Evolutionary conservation across 495 filamentous ascomycete species (phyloP), one percentile per base, ranked within the genome.

Genomic region (Talaromyces stipitatus): DNA sequence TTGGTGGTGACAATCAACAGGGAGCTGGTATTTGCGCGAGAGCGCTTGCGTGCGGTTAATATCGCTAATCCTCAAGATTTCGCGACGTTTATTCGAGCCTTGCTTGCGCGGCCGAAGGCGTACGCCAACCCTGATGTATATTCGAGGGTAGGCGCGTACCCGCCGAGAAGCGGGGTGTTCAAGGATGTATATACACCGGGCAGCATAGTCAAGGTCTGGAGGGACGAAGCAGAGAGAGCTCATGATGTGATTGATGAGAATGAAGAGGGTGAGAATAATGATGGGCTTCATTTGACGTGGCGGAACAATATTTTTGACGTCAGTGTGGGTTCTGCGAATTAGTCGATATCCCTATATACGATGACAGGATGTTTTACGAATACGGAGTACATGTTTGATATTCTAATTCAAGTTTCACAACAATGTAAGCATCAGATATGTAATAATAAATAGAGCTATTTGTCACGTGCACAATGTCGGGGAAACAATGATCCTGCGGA

Each of bases 291-390:
- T 14, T 57, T 62, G 46, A 75, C 69, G 1, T 96, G 92, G 92
- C 75, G 88, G 41, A 96, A 96, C 70, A 84, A 81, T 36, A 84
- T 96, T 16, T 96, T 97, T 69, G 84, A 94, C 69, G 80, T 91
- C 12, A 55, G 45, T 16, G 53, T 41, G 14, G 38, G 9, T 14
- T 38, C 29, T 52, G 52, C 29, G 11, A 54, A 54, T 8, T 26
- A 24, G 22, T n/a, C n/a, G n/a, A n/a, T n/a, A n/a, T n/a, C n/a
- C n/a, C n/a, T n/a, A n/a, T n/a, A n/a, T n/a, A n/a, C n/a, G n/a
- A n/a, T n/a, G n/a, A n/a, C n/a, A n/a, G n/a, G n/a, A n/a, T n/a
- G 29, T 36, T 36, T 14, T 22, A 36, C 18, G 50, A 6, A 20
- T 8, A 9, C 20, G 45, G 43, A 7, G 22, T 48, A 41, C 24